Evolutionary conservation across 495 filamentous ascomycete species (phyloP).

Genomic region (Tuber microsphaerosporum): DNA sequence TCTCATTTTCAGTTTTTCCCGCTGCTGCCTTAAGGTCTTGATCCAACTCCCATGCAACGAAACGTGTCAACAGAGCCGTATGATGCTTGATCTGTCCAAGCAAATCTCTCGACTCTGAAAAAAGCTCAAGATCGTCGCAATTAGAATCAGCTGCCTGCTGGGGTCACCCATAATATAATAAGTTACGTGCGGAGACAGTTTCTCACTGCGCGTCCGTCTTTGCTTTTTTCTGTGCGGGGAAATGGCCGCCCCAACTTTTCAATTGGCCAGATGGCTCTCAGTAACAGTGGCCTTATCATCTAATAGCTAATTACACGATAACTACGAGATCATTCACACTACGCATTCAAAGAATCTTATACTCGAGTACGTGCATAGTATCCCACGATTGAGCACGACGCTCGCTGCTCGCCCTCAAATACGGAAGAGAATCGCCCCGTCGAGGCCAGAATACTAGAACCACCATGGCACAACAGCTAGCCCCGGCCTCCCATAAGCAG

Average conservation of each 20-base stretch:
- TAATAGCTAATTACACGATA: not conserved
- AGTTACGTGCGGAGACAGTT: not conserved
- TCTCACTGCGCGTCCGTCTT: not conserved
- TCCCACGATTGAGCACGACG: not conserved
- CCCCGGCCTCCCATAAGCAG: not conserved
- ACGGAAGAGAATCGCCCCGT: not conserved
- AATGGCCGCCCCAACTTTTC: not conserved
- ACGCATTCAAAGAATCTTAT: not conserved
- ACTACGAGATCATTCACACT: not conserved
- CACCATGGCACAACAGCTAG: not conserved
- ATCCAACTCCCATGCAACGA: not conserved
- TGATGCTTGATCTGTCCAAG: not conserved
- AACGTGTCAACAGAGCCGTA: conserved; percentile 1
- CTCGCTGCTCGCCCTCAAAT: not conserved
- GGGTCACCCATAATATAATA: not conserved
- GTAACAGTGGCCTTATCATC: not conserved
- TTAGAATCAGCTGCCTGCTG: not conserved
- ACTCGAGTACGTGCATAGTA: too few relatives aligned
- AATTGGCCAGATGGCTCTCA: not conserved
- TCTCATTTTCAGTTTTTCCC: not conserved
- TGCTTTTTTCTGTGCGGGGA: not conserved
- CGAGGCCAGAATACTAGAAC: not conserved
- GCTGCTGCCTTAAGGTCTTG: not conserved
- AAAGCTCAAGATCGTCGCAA: not conserved
- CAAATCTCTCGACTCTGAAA: not conserved